Conservation (phyloP, 169 alveolate genomes). For the Theileria luwenshuni region DNA sequence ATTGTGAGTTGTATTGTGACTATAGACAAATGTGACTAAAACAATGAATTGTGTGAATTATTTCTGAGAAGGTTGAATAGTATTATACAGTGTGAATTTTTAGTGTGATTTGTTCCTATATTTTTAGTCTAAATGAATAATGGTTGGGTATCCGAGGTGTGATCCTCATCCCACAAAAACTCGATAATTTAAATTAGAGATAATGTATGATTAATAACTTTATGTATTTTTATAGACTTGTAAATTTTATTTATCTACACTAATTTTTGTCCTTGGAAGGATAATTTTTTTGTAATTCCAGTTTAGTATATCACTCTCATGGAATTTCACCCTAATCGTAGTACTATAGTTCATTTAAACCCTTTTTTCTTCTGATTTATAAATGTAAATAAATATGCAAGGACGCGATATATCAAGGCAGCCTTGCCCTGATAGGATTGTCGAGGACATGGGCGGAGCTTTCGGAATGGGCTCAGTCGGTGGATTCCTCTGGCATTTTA, state of each 20-base stretch:
- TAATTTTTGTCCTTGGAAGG: background rate
- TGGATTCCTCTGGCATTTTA: conserved; percentile 91
- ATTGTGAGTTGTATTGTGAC: too few relatives aligned
- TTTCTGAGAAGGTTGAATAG: too few relatives aligned
- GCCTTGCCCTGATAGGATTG: conserved; percentile 95
- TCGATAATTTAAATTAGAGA: too few relatives aligned
- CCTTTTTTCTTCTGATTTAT: background rate
- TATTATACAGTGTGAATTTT: too few relatives aligned
- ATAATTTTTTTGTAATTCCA: background rate
- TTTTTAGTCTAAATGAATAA: too few relatives aligned
- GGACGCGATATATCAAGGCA: conserved; percentile 87
- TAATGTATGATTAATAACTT: conserved; percentile 10
- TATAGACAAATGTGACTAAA: too few relatives aligned
- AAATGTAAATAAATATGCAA: conserved; percentile 41
- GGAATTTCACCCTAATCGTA: background rate
- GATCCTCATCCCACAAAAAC: too few relatives aligned
- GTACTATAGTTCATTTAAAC: background rate
- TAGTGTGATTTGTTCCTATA: too few relatives aligned
- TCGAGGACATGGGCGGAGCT: conserved; percentile 96
- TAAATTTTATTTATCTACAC: background rate
- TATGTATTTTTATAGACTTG: background rate
- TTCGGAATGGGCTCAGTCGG: conserved; percentile 95
- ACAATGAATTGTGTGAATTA: too few relatives aligned
- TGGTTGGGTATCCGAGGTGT: too few relatives aligned
- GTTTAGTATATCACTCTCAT: background rate